Conservation (phyloP, 371 early-diverging fungal species). For the Mucor mucedo region DNA sequence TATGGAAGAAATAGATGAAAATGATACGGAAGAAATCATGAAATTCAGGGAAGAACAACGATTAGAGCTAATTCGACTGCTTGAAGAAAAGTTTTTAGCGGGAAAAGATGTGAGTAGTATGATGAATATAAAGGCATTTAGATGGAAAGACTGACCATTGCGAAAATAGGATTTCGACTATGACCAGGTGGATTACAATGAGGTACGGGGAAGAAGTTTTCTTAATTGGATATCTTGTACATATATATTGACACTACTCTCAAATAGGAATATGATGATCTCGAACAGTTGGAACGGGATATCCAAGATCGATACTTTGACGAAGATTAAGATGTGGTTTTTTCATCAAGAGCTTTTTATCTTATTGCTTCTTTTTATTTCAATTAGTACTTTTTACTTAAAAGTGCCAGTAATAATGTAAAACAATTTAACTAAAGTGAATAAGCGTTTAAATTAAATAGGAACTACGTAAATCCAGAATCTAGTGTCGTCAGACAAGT, state of each 20-base stretch:
- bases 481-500: constrained; percentile 13
- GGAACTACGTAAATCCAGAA: constrained; percentile 8
- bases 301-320: constrained; percentile 57
- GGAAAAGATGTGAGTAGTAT: constrained; percentile 52
- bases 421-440: too few relatives aligned
- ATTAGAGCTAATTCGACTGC: constrained; percentile 44
- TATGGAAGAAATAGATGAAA: constrained; percentile 1
- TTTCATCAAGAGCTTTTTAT: too few relatives aligned
- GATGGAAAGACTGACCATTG: not conserved
- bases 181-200: constrained; percentile 46
- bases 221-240: not conserved
- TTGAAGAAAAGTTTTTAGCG: constrained; percentile 53
- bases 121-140: not conserved
- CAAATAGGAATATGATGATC: constrained; percentile 31
- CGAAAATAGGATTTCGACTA: constrained; percentile 40
- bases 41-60: constrained; percentile 40
- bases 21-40: constrained; percentile 6
- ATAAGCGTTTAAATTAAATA: not conserved
- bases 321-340: constrained; percentile 27
- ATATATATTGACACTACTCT: too few relatives aligned
- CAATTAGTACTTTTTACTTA: too few relatives aligned
- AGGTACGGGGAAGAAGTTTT: constrained; percentile 23
- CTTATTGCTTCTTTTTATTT: too few relatives aligned
- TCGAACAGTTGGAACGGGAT: constrained; percentile 46
- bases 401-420: too few relatives aligned